Conservation (phyloP, 1,139 yeast species). For the Sugiyamaella sp. region DNA sequence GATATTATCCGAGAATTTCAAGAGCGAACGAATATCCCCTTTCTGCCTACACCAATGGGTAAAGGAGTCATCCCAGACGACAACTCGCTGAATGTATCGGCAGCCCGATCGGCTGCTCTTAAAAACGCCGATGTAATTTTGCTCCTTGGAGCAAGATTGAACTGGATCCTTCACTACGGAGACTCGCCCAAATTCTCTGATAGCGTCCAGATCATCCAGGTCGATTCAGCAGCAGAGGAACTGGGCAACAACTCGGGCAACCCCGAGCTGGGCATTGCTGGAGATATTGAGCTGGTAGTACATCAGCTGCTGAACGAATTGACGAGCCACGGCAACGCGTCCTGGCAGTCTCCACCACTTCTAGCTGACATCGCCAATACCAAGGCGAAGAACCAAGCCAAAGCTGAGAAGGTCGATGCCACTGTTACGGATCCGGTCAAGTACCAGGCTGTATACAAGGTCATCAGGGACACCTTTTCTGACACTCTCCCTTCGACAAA, state of each 20-base stretch:
- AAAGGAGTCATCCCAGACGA: conserved; percentile 65
- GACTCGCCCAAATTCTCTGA: conserved; percentile 53
- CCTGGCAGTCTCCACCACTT: conserved; percentile 43
- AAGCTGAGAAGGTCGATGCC: conserved; percentile 41
- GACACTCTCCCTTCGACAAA: conserved; percentile 33
- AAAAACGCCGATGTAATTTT: conserved; percentile 57
- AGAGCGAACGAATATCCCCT: conserved; percentile 49
- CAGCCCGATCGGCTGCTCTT: conserved; percentile 61
- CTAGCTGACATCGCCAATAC: conserved; percentile 39
- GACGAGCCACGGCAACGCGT: conserved; percentile 19
- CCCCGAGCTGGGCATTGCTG: conserved; percentile 49
- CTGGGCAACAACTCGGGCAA: conserved; percentile 50
- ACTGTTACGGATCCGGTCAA: conserved; percentile 41
- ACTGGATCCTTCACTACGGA: conserved; percentile 70
- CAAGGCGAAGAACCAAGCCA: conserved; percentile 45
- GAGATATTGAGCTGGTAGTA: conserved; percentile 53
- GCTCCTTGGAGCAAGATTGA: conserved; percentile 62
- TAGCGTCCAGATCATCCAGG: conserved; percentile 54
- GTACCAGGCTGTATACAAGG: conserved; percentile 57
- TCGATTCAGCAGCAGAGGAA: conserved; percentile 57
- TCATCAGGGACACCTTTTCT: conserved; percentile 47
- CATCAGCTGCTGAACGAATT: conserved; percentile 41
- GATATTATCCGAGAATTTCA: conserved; percentile 47
- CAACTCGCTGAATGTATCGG: conserved; percentile 52
- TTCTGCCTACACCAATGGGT: conserved; percentile 74